These are phyloP conservation scores for Ramaria rubella DNA, from an alignment of 768 basidiomycete genomes.

Conservation along the genomic window DNA sequence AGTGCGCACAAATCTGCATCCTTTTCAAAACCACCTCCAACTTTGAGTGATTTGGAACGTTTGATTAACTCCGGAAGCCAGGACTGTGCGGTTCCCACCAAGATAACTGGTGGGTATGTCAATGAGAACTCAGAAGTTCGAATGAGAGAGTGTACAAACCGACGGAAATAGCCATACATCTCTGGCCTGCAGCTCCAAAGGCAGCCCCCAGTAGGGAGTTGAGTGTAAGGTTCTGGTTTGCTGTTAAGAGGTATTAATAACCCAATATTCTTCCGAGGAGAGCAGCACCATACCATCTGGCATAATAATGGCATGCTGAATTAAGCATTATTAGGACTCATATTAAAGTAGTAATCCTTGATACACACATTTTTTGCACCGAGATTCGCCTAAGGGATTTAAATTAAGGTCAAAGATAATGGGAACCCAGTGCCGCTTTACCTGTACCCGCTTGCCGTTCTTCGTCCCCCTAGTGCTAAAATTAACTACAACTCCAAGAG, in stretches of 20 bases:
- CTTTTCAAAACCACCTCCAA: slow-evolving; percentile 86
- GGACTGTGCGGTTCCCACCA: slow-evolving; percentile 64
- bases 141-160: slow-evolving; percentile 34
- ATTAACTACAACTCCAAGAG: not conserved
- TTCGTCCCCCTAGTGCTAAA: slow-evolving; percentile 52
- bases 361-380: slow-evolving; percentile 78
- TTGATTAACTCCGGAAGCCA: slow-evolving; percentile 88
- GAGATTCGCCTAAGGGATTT: slow-evolving; percentile 50
- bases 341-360: not conserved
- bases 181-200: slow-evolving; percentile 94
- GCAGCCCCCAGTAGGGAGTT: slow-evolving; percentile 93
- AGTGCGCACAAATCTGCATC: slow-evolving; percentile 69
- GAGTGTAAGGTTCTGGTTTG: slow-evolving; percentile 85
- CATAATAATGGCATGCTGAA: slow-evolving; percentile 75
- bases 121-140: not conserved
- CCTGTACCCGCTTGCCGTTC: slow-evolving; percentile 86
- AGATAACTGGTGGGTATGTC: slow-evolving; percentile 32
- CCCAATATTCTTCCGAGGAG: not conserved
- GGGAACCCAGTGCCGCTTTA: slow-evolving; percentile 14
- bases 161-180: slow-evolving; percentile 95
- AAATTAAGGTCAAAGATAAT: not conserved
- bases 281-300: slow-evolving; percentile 65
- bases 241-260: slow-evolving; percentile 23
- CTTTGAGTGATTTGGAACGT: slow-evolving; percentile 70
- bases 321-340: not conserved